phyloP scores from a whole-genome alignment of 495 filamentous ascomycete genomes.

The Lindgomyces ingoldianus region DNA sequence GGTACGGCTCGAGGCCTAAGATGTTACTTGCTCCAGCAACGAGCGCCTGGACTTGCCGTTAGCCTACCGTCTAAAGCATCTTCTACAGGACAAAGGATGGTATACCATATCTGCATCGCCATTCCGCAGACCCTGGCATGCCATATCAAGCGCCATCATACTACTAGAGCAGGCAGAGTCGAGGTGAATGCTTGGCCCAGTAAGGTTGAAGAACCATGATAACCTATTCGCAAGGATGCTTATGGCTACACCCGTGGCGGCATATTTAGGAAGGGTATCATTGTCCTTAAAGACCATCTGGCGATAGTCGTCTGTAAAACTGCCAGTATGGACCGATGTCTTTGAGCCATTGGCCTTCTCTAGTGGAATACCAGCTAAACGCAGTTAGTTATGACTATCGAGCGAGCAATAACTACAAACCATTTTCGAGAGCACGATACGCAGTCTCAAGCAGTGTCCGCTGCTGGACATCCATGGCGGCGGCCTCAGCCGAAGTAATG shows the following conservation, averaged over 20 bases:
- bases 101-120: background rate
- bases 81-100: too few species aligned
- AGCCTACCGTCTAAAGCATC: too few species aligned
- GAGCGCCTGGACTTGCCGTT: background rate
- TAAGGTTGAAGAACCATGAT: constrained; percentile 17
- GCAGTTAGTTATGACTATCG: too few species aligned
- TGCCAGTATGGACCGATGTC: constrained; percentile 7
- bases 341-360: background rate
- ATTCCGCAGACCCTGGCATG: constrained; percentile 9
- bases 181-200: constrained; percentile 20
- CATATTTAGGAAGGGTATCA: background rate
- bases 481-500: background rate
- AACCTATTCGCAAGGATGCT: constrained; percentile 11
- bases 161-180: constrained; percentile 25
- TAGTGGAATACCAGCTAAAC: constrained; percentile 3
- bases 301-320: constrained; percentile 10
- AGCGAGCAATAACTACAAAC: too few species aligned
- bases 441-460: constrained; percentile 9
- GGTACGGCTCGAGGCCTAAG: background rate
- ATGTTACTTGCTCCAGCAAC: constrained; percentile 14
- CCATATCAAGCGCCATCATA: constrained; percentile 19
- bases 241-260: background rate
- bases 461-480: constrained; percentile 13
- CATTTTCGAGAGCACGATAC: constrained; percentile 14
- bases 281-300: background rate